These are phyloP conservation scores for Bauhinia variegata DNA, from an alignment of 306 rosid species.

Conservation along the genomic window DNA sequence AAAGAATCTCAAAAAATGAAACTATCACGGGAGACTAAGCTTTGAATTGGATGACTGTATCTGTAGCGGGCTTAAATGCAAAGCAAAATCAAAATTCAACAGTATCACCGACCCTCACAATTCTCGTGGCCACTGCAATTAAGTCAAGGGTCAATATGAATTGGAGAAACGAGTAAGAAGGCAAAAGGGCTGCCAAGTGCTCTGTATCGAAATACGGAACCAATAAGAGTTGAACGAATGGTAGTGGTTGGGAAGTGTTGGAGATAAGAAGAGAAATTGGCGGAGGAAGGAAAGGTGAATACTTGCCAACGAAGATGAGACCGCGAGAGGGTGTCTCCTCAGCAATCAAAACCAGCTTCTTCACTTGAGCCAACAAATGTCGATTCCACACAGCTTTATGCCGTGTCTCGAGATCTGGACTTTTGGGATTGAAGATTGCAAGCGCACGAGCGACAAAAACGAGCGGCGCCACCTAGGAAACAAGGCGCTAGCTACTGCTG, in stretches of 20 bases:
- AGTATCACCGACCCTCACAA: constrained; percentile 68
- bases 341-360: constrained; percentile 20
- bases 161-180: constrained; percentile 33
- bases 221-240: constrained; percentile 11
- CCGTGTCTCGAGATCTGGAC: constrained; percentile 67
- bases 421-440: constrained; percentile 34
- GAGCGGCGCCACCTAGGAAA: constrained; percentile 62
- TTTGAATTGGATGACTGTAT: constrained; percentile 41
- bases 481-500: constrained; percentile 49
- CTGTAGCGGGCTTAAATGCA: constrained; percentile 43
- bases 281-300: constrained; percentile 56
- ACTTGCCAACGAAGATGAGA: no score
- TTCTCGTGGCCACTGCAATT: constrained; percentile 43
- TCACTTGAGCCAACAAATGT: constrained; percentile 36
- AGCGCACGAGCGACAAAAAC: constrained; percentile 70
- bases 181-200: constrained; percentile 47
- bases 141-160: constrained; percentile 37
- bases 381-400: constrained; percentile 2
- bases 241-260: background rate
- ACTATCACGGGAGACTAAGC: constrained; percentile 39
- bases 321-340: constrained; percentile 23
- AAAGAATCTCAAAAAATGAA: no score
- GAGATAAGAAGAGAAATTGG: constrained; percentile 53
- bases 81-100: constrained; percentile 54
- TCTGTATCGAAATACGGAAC: constrained; percentile 44